Evolutionary conservation across 257 asterid species (phyloP), one percentile per base, ranked within the genome.

Genomic region (Craterostigma plantagineum): DNA sequence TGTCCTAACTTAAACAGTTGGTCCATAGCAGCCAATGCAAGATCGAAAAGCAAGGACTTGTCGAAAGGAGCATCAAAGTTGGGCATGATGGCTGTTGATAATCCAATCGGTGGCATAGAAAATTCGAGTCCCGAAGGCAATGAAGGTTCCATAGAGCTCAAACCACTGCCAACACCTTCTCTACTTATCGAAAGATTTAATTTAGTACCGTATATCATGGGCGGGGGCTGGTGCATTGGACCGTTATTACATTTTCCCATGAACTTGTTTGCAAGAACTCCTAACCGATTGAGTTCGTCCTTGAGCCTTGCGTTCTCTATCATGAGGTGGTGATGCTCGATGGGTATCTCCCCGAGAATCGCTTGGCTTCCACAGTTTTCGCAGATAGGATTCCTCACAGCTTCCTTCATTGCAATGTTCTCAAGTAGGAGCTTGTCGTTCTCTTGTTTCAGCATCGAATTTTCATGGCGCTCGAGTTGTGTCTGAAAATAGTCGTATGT

Each of bases 391-490:
- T 49, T 67, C 62, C 81, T 65, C 72, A 73, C 64, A 0, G 73
- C 87, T 16, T 86, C 93, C 38, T 67, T 75, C 74, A 81, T 62
- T 1, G 79, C 63, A 7, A 72, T 58, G 57, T 81, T 86, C 69
- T 86, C 97, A 2, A 75, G 49, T 0, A 76, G 73, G 30, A 86
- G 94, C 69, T 76, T 81, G 37, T 78, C 87, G 9, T 86, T 75
- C 37, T 78, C 93, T 55, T 78, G 73, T 46, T 73, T 75, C 40
- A 86, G 81, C 35, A 78, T 63, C 7, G 68, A 49, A 55, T 86
- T 76, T 45, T 81, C 94, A 16, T 76, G 91, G 41, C 81, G 91
- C 54, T 79, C 97, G 48, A 78, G 34, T 68, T 78, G 93, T 17
- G 81, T 73, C 97, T 86, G 52, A 18, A 39, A 33, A 49, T 51